Base-by-base conservation (phyloP, 768 basidiomycete genomes). In the Boletus eberwhitei region DNA sequence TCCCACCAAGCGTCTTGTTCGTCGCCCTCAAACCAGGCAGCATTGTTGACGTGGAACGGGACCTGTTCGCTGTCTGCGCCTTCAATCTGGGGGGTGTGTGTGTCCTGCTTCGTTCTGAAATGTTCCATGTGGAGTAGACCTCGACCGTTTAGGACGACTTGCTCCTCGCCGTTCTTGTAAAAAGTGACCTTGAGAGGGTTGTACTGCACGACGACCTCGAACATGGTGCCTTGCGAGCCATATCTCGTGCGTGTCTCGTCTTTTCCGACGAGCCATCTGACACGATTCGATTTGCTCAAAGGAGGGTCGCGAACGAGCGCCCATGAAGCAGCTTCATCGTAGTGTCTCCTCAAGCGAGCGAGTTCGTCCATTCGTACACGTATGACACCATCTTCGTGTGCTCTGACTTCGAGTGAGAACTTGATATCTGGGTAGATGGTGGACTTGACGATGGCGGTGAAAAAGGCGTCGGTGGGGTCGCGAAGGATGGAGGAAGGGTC, bases 81-180 rank as follows among this genome's bases (percentile, higher is more conserved):
- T 14, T 64, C 59, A 17, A 65, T 68, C 57, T 71, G 75, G 21
- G 74, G 74, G 26, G 80, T 72, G 12, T 75, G 70, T 29, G 77
- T 78, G 1, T 57, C 65, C 50, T 72, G 71, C 65, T 87, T 85
- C 21, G 77, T 78, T 62, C 91, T 88, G 79, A 95, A 98, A 71
- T 98, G 97, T 67, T 99, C 97, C 96, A 99, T 95, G 62, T 98
- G 95, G 59, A 99, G 76, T 31, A 99, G 78, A 2, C 91, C 90
- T 38, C 85, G 80, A 2, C 90, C 93, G 64, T 99, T 99, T 35
- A 99, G 71, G 9, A 93, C 86, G 46, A 99, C 79, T 64, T 97
- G 89, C 54, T 88, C 87, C 66, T 84, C 85, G 3, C 90, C 92
- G 53, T 83, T 78, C 34, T 86, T 81, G 42, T 83, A 75, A 58